These are phyloP conservation scores for Apiospora arundinis DNA, from an alignment of 2,329 filamentous ascomycete genomes.

Conservation along the genomic window DNA sequence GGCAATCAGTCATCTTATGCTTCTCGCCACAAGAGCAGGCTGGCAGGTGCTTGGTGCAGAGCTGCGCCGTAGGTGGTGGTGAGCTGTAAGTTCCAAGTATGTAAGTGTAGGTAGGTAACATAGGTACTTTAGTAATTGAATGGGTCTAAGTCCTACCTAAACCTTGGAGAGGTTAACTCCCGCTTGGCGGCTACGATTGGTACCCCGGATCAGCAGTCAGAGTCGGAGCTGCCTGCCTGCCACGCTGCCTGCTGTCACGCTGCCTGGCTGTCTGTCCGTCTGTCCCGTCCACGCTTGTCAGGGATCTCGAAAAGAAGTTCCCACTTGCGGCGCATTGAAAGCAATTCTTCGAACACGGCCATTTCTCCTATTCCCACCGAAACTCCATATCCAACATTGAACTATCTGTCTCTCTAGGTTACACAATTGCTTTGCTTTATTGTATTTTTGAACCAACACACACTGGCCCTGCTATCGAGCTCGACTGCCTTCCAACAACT, in stretches of 20 bases:
- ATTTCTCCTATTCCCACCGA: slow-evolving; percentile 11
- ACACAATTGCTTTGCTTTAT: not conserved
- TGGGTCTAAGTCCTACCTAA: no score
- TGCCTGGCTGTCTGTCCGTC: not conserved
- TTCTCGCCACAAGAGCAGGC: not conserved
- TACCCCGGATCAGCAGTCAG: slow-evolving; percentile 12
- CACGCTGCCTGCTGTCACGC: no score
- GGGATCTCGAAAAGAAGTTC: not conserved
- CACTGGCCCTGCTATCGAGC: not conserved
- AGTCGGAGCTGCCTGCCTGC: not conserved
- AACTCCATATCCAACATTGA: not conserved
- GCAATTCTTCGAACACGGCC: slow-evolving; percentile 4
- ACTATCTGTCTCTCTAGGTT: not conserved
- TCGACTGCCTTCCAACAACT: not conserved
- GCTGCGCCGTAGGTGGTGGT: not conserved
- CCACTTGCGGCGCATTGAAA: not conserved
- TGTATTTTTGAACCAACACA: not conserved
- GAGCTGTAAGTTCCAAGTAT: no score
- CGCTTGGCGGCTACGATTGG: slow-evolving; percentile 12
- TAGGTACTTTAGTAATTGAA: no score
- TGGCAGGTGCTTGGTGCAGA: not conserved
- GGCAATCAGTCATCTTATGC: not conserved
- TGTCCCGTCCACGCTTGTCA: not conserved
- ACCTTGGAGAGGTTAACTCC: not conserved
- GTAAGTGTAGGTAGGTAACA: no score